These are phyloP conservation scores for Paratrypanosoma confusum DNA, from an alignment of 208 protist species.

Conservation along the genomic window DNA sequence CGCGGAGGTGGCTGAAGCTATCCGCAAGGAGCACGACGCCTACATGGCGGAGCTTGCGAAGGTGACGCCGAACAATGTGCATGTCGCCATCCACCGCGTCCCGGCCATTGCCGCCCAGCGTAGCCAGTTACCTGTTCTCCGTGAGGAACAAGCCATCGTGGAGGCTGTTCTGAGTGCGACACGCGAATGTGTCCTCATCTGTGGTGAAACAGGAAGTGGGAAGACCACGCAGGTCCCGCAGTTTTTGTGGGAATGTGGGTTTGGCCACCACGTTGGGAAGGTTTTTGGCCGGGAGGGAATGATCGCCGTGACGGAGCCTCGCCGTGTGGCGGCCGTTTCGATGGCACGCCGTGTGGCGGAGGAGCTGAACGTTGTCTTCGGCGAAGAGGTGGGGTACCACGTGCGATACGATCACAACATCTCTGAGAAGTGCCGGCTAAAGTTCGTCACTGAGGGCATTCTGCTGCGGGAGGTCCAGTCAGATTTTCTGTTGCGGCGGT, in stretches of 20 bases:
- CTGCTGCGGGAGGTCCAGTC: conserved; percentile 96
- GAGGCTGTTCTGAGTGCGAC: conserved; percentile 71
- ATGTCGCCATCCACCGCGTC: conserved; percentile 48
- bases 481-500: conserved; percentile 92
- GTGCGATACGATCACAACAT: conserved; percentile 98
- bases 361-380: conserved; percentile 87
- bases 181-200: conserved; percentile 85
- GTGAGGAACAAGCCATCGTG: conserved; percentile 85
- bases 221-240: conserved; percentile 96
- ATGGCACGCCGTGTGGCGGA: conserved; percentile 98
- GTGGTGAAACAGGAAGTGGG: conserved; percentile 97
- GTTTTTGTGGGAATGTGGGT: conserved; percentile 88
- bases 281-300: conserved; percentile 62
- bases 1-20: conserved; percentile 30
- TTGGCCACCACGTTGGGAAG: conserved; percentile 60
- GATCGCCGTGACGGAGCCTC: conserved; percentile 97
- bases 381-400: conserved; percentile 92
- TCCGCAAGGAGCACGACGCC: conserved; percentile 17
- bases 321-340: conserved; percentile 98
- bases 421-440: conserved; percentile 81
- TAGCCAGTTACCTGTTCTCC: conserved; percentile 67
- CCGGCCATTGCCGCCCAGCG: conserved; percentile 44
- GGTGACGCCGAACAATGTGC: conserved; percentile 36
- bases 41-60: conserved; percentile 22
- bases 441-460: conserved; percentile 99